Evolutionary conservation across 129 eudicot genomes (phyloP).

Genomic region (sunflower (Helianthus annuus)): HanXRQr2.0-SUNRISE NC_035442.2:29706845-29707344

Average conservation of each 20-base stretch:
- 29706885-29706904: conserved; percentile 25
- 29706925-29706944: conserved; percentile 20
- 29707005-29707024: conserved; percentile 32
- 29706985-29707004: conserved; percentile 26
- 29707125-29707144: too few species aligned
- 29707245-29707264: too few species aligned
- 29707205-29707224: too few species aligned
- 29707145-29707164: too few species aligned
- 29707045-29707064: conserved; percentile 56
- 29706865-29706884: conserved; percentile 38
- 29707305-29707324: too few species aligned
- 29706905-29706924: conserved; percentile 32
- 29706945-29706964: conserved; percentile 30
- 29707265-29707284: too few species aligned
- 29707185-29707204: too few species aligned
- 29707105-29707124: too few species aligned
- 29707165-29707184: too few species aligned
- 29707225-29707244: too few species aligned
- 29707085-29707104: conserved; percentile 17
- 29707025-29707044: conserved; percentile 48
- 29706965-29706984: conserved; percentile 34
- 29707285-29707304: too few species aligned
- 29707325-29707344: too few species aligned
- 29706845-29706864: conserved; percentile 52
- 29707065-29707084: conserved; percentile 53